Base-by-base conservation (phyloP, 1,139 yeast species). In the Saccharomyces pastorianus region DNA sequence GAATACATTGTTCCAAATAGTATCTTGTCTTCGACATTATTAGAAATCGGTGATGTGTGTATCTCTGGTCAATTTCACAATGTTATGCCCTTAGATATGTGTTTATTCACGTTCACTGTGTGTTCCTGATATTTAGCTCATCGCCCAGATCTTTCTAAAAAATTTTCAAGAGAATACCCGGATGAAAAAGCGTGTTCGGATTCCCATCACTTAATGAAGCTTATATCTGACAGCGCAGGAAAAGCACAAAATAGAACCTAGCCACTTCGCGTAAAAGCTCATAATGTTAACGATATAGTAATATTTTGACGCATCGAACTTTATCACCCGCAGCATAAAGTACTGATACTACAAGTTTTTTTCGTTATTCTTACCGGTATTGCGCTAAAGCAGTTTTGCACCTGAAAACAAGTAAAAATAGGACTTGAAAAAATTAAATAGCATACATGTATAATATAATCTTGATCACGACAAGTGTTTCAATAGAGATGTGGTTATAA, bases 1-100 rank as follows among this genome's bases (percentile, higher is more conserved):
- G 96, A 65, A 93, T 91, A 7, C 91, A 79, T 69, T 84, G 90
- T 71, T 88, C 96, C 69, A 88, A 74, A 68, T 83, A 84, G 70
- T 81, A 86, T 71, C 95, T 80, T 27, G 86, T 85, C 63, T 84
- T 84, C 52, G 88, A 88, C 26, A 38, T 38, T 8, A 38, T 38
- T 6, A 31, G 38, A 7, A 3, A 4, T 4, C 38, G 7, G 38
- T 31, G 17, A 29, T 31, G 7, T 31, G n/a, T 13, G 6, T 31
- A 6, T n/a, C 13, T 13, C 14, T 31, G 4, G 38, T 38, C 25
- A 7, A 17, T 9, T 9, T 38, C 8, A 17, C 25, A 17, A 5
- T 38, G 11, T 11, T 38, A 6, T 8, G 13, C 3, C 11, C 25
- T 38, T 38, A 38, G 44, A 7, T 9, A 17, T 17, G 13, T 20